Percentiles rank a stretch among this genome's conserved stretches.
phyloP scores from a whole-genome alignment of 2,329 filamentous ascomycete genomes.

The Chalara sp. region DNA sequence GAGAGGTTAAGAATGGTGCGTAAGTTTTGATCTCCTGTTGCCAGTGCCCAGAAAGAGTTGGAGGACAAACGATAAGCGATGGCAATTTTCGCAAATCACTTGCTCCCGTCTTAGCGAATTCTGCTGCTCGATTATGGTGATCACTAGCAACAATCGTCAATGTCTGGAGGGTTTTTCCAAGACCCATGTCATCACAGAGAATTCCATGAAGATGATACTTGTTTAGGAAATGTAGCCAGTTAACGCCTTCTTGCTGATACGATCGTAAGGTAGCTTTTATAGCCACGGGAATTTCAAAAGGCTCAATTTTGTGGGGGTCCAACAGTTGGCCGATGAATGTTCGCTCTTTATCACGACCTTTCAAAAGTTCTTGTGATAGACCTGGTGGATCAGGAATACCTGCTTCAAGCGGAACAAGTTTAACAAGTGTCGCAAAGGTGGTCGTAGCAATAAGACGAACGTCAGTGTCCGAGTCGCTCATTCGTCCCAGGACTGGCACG shows the following conservation, averaged over 20 bases:
- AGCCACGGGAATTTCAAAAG: constrained; percentile 86
- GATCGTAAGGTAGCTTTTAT: constrained; percentile 96
- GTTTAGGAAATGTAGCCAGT: constrained; percentile 97
- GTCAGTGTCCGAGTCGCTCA: constrained; percentile 98
- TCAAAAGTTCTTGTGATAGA: constrained; percentile 78
- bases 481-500: constrained; percentile 89
- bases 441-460: constrained; percentile 92
- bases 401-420: constrained; percentile 91
- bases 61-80: constrained; percentile 91
- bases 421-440: constrained; percentile 93
- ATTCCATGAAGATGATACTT: constrained; percentile 97
- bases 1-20: constrained; percentile 84
- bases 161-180: constrained; percentile 95
- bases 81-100: constrained; percentile 74
- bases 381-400: constrained; percentile 96
- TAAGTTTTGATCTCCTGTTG: constrained; percentile 96
- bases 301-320: constrained; percentile 93
- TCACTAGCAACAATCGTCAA: constrained; percentile 97
- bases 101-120: constrained; percentile 76
- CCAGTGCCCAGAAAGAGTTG: constrained; percentile 95
- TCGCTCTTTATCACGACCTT: constrained; percentile 86
- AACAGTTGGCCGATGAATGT: constrained; percentile 96
- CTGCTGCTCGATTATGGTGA: constrained; percentile 86
- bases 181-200: constrained; percentile 97
- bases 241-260: constrained; percentile 97